A percentile compares a stretch with the other conserved stretches of the same genome.
Evolutionary conservation across 148 eudicot genomes (phyloP).

Genomic region (Talinum fruticosum): DNA sequence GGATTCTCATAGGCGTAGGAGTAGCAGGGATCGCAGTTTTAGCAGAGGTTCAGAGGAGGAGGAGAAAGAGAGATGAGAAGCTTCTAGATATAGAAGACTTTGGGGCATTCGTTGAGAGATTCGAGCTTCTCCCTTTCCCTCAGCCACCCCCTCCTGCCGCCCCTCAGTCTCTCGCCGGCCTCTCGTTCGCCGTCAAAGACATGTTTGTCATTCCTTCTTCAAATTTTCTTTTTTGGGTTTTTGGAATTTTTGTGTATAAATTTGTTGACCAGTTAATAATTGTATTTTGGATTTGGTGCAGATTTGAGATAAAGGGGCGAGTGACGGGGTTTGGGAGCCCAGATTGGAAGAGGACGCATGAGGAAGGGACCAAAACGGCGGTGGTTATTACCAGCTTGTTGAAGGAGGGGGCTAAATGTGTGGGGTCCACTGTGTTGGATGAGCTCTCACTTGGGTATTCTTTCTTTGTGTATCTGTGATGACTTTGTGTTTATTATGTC

Average conservation of each 20-base stretch:
- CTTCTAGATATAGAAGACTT: slow-evolving; percentile 43
- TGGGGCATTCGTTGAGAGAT: slow-evolving; percentile 71
- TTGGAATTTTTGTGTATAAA: background rate
- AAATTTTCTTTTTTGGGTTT: background rate
- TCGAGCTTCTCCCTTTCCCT: slow-evolving; percentile 63
- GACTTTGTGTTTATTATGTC: background rate
- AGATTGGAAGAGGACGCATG: slow-evolving; percentile 82
- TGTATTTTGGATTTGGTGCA: slow-evolving; percentile 24
- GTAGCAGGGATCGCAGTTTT: slow-evolving; percentile 58
- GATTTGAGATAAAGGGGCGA: slow-evolving; percentile 70
- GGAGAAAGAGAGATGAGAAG: slow-evolving; percentile 25
- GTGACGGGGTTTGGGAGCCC: slow-evolving; percentile 75
- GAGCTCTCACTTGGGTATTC: slow-evolving; percentile 71
- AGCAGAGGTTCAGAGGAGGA: slow-evolving; percentile 43
- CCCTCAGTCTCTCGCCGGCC: slow-evolving; percentile 42
- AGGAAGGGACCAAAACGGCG: slow-evolving; percentile 61
- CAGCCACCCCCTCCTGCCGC: slow-evolving; percentile 94
- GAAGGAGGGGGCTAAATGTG: slow-evolving; percentile 81
- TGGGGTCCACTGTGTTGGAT: slow-evolving; percentile 80
- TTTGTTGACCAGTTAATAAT: background rate
- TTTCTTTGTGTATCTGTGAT: background rate
- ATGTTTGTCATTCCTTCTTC: slow-evolving; percentile 37
- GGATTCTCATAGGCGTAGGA: slow-evolving; percentile 70
- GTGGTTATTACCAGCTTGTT: slow-evolving; percentile 57
- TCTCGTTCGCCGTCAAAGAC: slow-evolving; percentile 67